Evolutionary conservation across 768 basidiomycete species (phyloP).

Genomic region (Tylopilus felleus): DNA sequence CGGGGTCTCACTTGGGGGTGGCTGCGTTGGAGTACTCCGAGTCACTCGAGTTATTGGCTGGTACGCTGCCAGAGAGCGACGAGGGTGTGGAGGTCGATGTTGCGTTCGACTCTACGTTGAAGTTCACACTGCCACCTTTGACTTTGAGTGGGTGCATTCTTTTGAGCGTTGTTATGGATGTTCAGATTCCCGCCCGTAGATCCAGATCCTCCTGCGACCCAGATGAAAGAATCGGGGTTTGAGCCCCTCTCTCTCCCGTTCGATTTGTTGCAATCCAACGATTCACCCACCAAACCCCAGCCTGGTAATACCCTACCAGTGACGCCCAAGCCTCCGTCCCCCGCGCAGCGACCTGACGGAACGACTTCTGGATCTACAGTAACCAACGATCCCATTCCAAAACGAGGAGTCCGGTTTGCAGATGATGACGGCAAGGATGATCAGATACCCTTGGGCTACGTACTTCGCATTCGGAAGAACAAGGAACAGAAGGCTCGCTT

Average conservation of each 20-base stretch:
- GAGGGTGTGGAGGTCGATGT: conserved; percentile 14
- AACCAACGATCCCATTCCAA: conserved; percentile 16
- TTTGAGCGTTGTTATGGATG: not conserved
- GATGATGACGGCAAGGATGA: conserved; percentile 65
- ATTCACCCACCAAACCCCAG: conserved; percentile 1
- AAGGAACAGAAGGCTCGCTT: conserved; percentile 71
- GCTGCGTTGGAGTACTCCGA: conserved; percentile 73
- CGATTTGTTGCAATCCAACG: conserved; percentile 2
- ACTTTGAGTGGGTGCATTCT: conserved; percentile 17
- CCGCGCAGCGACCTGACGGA: not conserved
- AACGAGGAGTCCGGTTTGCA: conserved; percentile 61
- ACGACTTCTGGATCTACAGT: conserved; percentile 11
- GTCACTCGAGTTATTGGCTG: conserved; percentile 60
- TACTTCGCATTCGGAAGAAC: conserved; percentile 68
- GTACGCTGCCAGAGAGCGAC: conserved; percentile 32
- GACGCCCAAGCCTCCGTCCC: not conserved
- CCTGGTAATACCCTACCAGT: not conserved
- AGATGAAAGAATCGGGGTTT: not conserved
- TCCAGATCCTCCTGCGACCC: conserved; percentile 20
- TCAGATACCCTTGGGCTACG: conserved; percentile 62
- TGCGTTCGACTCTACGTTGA: conserved; percentile 16
- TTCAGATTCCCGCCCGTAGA: conserved; percentile 18
- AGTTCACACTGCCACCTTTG: conserved; percentile 16
- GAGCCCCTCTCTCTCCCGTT: conserved; percentile 3
- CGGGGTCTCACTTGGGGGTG: conserved; percentile 53